These are phyloP conservation scores for Fusarium devonianum DNA, from an alignment of 2,329 filamentous ascomycete species.

Conservation along the genomic window DNA sequence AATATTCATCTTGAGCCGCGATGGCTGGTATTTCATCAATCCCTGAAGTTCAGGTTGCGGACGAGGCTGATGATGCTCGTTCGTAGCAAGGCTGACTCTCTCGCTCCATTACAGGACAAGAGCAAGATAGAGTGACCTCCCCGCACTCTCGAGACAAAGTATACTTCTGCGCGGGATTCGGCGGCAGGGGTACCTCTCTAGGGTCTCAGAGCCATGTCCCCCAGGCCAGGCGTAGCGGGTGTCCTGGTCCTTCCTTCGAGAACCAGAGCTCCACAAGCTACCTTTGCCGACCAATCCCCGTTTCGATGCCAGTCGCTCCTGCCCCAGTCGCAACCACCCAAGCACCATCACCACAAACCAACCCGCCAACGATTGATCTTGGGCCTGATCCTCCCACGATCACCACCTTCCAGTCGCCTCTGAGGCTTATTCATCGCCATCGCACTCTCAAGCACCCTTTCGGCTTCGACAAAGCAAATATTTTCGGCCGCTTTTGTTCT, in stretches of 20 bases:
- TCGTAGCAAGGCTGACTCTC: slow-evolving; percentile 29
- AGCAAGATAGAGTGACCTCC: slow-evolving; percentile 31
- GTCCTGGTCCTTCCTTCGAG: slow-evolving; percentile 30
- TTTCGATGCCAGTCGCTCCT: slow-evolving; percentile 27
- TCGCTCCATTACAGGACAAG: neutral
- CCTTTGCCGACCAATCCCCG: slow-evolving; percentile 29
- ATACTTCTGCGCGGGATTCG: slow-evolving; percentile 18
- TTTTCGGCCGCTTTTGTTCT: slow-evolving; percentile 7
- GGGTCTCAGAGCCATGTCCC: slow-evolving; percentile 33
- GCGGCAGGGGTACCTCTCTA: slow-evolving; percentile 24
- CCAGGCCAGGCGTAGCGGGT: slow-evolving; percentile 7
- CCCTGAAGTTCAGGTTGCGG: neutral
- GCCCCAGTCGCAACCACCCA: slow-evolving; percentile 34
- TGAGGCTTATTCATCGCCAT: neutral
- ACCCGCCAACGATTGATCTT: slow-evolving; percentile 31
- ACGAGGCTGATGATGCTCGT: slow-evolving; percentile 25
- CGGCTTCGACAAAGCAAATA: neutral
- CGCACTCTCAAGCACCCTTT: neutral
- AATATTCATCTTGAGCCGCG: neutral
- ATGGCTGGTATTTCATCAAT: too few relatives aligned
- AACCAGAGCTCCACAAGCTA: slow-evolving; percentile 24
- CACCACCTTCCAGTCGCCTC: slow-evolving; percentile 10
- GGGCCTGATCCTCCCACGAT: slow-evolving; percentile 30
- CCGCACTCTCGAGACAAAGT: slow-evolving; percentile 29
- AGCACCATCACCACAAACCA: slow-evolving; percentile 29